Conservation (phyloP, 2,329 filamentous ascomycete genomes). For the Rachicladosporium sp. region DNA sequence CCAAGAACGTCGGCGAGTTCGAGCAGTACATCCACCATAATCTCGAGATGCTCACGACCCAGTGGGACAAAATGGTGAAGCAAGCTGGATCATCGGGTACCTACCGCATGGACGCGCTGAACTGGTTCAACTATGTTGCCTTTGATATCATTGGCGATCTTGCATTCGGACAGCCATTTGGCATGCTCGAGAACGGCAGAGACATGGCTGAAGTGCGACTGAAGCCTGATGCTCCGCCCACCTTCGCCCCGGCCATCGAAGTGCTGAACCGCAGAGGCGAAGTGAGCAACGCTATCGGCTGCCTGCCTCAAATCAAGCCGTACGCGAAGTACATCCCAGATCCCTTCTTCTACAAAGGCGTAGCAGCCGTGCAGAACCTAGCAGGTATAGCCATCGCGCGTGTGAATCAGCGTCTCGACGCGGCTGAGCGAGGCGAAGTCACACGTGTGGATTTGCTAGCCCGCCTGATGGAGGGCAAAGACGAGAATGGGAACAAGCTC, state of each 20-base stretch:
- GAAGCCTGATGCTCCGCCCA: constrained; percentile 17
- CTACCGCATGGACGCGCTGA: constrained; percentile 13
- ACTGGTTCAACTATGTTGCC: constrained; percentile 22
- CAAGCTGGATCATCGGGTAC: constrained; percentile 14
- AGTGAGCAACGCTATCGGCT: constrained; percentile 66
- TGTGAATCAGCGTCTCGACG: constrained; percentile 61
- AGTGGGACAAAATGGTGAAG: constrained; percentile 54
- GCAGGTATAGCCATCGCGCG: constrained; percentile 79
- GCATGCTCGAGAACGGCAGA: constrained; percentile 10
- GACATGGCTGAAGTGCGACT: constrained; percentile 22
- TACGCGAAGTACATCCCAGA: constrained; percentile 60
- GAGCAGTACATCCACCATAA: constrained; percentile 81
- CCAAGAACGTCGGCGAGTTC: constrained; percentile 60
- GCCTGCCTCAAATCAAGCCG: constrained; percentile 60
- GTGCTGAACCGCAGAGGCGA: constrained; percentile 82
- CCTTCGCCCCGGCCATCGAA: constrained; percentile 52
- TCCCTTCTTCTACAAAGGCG: constrained; percentile 24
- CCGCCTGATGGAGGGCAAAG: constrained; percentile 72
- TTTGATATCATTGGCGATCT: constrained; percentile 17
- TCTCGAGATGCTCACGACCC: constrained; percentile 57
- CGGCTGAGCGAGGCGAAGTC: constrained; percentile 41
- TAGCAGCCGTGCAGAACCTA: constrained; percentile 50
- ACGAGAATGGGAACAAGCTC: constrained; percentile 64
- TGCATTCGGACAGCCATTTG: constrained; percentile 12
- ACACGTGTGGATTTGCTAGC: constrained; percentile 69